A percentile compares a stretch with the other conserved stretches of the same genome.
Conservation (phyloP, 176 grass and related monocot genomes). For the Phragmites australis region DNA sequence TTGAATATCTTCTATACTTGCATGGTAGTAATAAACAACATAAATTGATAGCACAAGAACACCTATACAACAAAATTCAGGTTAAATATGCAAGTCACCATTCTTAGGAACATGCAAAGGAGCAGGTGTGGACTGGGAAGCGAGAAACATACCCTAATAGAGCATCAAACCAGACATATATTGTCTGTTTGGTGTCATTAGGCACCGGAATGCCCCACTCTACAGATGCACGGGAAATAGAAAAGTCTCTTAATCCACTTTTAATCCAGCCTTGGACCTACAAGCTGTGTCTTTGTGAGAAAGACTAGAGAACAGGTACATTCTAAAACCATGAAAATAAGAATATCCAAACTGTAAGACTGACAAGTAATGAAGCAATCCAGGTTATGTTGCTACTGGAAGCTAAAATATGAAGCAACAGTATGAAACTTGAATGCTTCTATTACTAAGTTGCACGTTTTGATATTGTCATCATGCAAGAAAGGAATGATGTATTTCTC, state of each 20-base stretch:
- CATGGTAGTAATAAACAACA: conserved; percentile 19
- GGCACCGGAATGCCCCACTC: conserved; percentile 99
- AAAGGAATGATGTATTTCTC: conserved; percentile 1
- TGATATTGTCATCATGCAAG: conserved; percentile 19
- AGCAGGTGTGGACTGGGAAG: conserved; percentile 31
- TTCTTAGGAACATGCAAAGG: conserved; percentile 27
- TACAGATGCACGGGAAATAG: conserved; percentile 89
- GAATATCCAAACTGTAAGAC: conserved; percentile 10
- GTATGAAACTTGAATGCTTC: conserved; percentile 5
- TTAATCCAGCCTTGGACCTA: conserved; percentile 99
- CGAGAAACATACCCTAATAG: conserved; percentile 78
- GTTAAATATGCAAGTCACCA: conserved; percentile 11
- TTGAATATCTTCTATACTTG: conserved; percentile 12
- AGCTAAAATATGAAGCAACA: conserved; percentile 3
- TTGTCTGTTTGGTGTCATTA: conserved; percentile 91
- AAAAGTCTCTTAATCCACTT: conserved; percentile 91
- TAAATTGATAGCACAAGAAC: neutral
- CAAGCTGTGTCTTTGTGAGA: conserved; percentile 61
- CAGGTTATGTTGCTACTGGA: neutral
- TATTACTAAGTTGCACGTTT: neutral
- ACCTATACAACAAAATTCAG: conserved; percentile 13
- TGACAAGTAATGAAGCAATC: conserved; percentile 7
- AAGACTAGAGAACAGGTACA: conserved; percentile 23
- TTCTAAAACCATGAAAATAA: conserved; percentile 25
- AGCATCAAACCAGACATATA: conserved; percentile 99